Evolutionary conservation across 441 rosid genomes (phyloP).

Genomic region (Melastoma candidum): DNA sequence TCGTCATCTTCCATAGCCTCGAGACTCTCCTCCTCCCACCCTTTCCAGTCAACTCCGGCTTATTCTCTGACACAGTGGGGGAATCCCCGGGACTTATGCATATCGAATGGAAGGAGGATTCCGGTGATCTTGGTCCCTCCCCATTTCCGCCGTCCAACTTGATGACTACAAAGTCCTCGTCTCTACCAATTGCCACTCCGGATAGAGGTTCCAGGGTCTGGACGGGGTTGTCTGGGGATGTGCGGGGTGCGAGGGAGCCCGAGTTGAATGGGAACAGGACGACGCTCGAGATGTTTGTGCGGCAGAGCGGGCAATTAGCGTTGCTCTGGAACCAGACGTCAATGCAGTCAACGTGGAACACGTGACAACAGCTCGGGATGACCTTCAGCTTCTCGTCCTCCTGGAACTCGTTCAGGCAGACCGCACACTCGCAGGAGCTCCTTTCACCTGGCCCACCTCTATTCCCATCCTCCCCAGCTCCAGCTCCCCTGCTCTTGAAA

Average conservation of each 20-base stretch:
- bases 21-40: slow-evolving; percentile 6
- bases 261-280: slow-evolving; percentile 22
- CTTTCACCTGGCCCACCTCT: slow-evolving; percentile 23
- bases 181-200: slow-evolving; percentile 25
- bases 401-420: slow-evolving; percentile 79
- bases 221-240: slow-evolving; percentile 31
- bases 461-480: background rate
- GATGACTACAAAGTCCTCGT: slow-evolving; percentile 64
- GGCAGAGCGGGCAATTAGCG: slow-evolving; percentile 81
- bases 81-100: no score
- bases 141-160: slow-evolving; percentile 37
- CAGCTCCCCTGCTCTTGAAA: slow-evolving; percentile 35
- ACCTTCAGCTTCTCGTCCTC: slow-evolving; percentile 68
- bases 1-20: slow-evolving; percentile 40
- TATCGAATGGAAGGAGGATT: background rate
- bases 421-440: slow-evolving; percentile 53
- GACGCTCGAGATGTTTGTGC: slow-evolving; percentile 48
- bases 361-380: slow-evolving; percentile 70
- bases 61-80: no score
- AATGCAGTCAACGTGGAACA: slow-evolving; percentile 86
- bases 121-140: slow-evolving; percentile 18
- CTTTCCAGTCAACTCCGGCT: slow-evolving; percentile 9
- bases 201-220: slow-evolving; percentile 12
- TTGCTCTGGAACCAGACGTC: slow-evolving; percentile 89
- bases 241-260: slow-evolving; percentile 28